Evolutionary conservation across 108 stramenopile species (phyloP).

Genomic region (Fistulifera pelliculosa): DNA sequence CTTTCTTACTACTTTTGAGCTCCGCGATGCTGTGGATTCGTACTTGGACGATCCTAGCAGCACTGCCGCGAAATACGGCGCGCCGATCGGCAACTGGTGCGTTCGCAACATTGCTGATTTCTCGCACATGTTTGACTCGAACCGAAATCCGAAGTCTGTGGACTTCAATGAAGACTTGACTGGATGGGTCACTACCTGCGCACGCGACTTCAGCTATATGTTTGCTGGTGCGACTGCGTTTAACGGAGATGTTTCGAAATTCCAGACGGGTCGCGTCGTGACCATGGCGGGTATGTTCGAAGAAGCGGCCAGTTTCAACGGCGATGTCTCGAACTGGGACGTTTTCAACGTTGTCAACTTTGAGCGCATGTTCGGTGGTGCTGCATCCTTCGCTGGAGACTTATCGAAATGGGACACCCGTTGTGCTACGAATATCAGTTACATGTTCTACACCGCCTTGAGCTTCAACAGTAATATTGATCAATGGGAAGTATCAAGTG

Average conservation of each 20-base stretch:
- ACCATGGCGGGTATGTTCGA: slow-evolving; percentile 15
- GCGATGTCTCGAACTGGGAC: slow-evolving; percentile 12
- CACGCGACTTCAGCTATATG: background rate
- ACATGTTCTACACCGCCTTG: slow-evolving; percentile 6
- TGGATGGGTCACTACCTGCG: slow-evolving; percentile 3
- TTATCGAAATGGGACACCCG: slow-evolving; percentile 10
- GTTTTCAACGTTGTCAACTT: slow-evolving; percentile 1
- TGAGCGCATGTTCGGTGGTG: slow-evolving; percentile 2
- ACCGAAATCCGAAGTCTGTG: too few relatives aligned
- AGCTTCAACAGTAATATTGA: slow-evolving; percentile 15
- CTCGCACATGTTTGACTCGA: too few relatives aligned
- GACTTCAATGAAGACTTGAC: background rate
- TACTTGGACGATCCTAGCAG: background rate
- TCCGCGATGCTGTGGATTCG: background rate
- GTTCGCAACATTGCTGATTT: too few relatives aligned
- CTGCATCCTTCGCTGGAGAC: slow-evolving; percentile 1
- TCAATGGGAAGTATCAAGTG: slow-evolving; percentile 5
- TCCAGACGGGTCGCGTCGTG: slow-evolving; percentile 12
- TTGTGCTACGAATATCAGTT: background rate
- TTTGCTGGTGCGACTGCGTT: slow-evolving; percentile 7
- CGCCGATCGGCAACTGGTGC: slow-evolving; percentile 21
- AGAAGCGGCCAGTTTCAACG: background rate
- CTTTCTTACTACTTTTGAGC: background rate
- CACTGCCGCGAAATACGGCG: slow-evolving; percentile 13
- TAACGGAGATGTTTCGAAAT: slow-evolving; percentile 13